Percentiles rank a stretch among this genome's conserved stretches.
phyloP scores from a whole-genome alignment of 176 grass and related monocot genomes.

The Phragmites australis region DNA sequence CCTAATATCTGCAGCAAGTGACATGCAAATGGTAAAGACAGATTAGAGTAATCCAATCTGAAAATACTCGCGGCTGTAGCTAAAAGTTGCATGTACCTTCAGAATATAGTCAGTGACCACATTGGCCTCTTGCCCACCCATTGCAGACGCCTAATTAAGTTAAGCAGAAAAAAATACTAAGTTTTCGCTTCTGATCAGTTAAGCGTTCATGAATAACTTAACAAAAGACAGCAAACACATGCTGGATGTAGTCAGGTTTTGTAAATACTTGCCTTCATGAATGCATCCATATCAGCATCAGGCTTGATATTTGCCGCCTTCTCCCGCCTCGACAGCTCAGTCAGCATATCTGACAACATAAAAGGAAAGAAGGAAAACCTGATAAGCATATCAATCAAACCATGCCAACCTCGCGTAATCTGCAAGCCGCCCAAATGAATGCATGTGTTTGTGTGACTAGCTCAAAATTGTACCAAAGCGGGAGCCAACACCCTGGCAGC shows the following conservation, averaged over 20 bases:
- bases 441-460: neutral
- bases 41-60: neutral
- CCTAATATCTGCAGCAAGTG: constrained; percentile 71
- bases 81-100: constrained; percentile 58
- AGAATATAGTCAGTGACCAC: constrained; percentile 82
- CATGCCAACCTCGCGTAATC: neutral
- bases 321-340: constrained; percentile 84
- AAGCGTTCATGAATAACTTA: neutral
- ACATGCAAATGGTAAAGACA: constrained; percentile 10
- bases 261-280: constrained; percentile 72
- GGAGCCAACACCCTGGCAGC: constrained; percentile 88
- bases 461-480: constrained; percentile 56
- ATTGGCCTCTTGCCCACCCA: constrained; percentile 62
- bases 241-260: neutral
- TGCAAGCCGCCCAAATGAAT: neutral
- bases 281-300: constrained; percentile 89
- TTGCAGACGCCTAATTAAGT: constrained; percentile 59
- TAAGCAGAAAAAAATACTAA: neutral
- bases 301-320: constrained; percentile 90
- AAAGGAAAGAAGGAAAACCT: neutral
- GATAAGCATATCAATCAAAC: constrained; percentile 20
- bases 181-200: neutral
- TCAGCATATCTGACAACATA: constrained; percentile 66
- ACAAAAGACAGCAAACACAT: neutral
- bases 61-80: neutral